These are phyloP conservation scores for Chalciporus sp. DNA, from an alignment of 1,284 basidiomycete species.

Conservation along the genomic window DNA sequence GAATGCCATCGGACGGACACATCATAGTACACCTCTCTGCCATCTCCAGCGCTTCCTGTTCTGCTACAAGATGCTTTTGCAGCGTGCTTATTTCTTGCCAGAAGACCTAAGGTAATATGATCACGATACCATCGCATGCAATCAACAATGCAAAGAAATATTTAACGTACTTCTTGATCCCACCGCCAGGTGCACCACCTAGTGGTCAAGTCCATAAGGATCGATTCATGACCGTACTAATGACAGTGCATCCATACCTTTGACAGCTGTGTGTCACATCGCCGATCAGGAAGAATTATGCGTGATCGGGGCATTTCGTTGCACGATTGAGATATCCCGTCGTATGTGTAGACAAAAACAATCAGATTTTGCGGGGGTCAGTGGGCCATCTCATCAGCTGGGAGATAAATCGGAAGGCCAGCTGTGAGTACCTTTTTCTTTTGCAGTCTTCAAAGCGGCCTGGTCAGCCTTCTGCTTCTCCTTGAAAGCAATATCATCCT, in stretches of 20 bases:
- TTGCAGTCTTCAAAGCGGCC: conserved; percentile 66
- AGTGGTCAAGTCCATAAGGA: conserved; percentile 4
- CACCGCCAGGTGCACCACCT: conserved; percentile 71
- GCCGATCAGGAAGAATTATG: neutral
- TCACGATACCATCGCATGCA: conserved; percentile 4
- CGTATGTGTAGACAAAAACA: neutral
- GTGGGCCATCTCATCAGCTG: neutral
- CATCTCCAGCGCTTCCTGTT: neutral
- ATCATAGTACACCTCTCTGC: neutral
- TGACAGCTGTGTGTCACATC: conserved; percentile 47
- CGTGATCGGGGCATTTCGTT: too few species aligned
- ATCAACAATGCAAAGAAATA: conserved; percentile 3
- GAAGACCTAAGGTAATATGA: conserved; percentile 57
- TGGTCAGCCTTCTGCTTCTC: conserved; percentile 73
- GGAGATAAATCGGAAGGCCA: neutral
- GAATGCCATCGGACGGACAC: neutral
- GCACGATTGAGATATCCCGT: neutral
- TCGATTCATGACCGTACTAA: neutral
- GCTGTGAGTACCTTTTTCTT: conserved; percentile 60
- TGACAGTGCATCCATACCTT: conserved; percentile 49
- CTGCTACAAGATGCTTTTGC: neutral
- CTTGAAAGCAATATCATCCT: conserved; percentile 73
- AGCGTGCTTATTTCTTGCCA: conserved; percentile 63
- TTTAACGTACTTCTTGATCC: conserved; percentile 77
- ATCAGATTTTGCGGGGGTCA: neutral